Conservation (phyloP, 1,284 basidiomycete genomes). For the Hemileia vastatrix region DNA sequence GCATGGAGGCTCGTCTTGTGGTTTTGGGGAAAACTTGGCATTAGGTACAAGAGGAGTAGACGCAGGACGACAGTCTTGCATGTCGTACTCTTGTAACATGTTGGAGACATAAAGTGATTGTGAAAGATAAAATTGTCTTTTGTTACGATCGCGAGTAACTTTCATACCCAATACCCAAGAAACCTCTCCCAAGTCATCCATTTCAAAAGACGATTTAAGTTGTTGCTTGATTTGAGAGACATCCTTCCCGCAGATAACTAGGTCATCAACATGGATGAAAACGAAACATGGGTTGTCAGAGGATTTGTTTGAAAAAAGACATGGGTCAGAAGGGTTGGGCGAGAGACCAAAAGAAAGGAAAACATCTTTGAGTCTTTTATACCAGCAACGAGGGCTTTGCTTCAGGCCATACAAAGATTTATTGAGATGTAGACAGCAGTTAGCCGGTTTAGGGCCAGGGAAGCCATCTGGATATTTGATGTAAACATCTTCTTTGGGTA, state of each 20-base stretch:
- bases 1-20: neutral
- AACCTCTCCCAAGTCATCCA: constrained; percentile 5
- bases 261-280: constrained; percentile 9
- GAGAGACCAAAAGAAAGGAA: neutral
- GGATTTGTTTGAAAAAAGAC: neutral
- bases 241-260: neutral
- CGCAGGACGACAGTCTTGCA: neutral
- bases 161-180: constrained; percentile 1
- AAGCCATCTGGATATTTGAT: neutral
- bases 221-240: neutral
- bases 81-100: neutral
- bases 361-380: neutral
- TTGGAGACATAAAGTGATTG: neutral
- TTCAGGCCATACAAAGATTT: constrained; percentile 1
- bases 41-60: neutral
- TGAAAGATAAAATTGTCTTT: neutral
- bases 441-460: neutral
- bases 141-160: too few species aligned
- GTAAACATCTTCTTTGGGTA: neutral
- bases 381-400: neutral
- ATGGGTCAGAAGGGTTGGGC: neutral
- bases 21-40: neutral
- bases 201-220: neutral
- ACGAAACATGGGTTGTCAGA: neutral
- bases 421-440: neutral